Percentiles rank a stretch among this genome's conserved stretches.
Conservation (phyloP, 169 alveolate species). For the Plasmodium yoelii region DNA sequence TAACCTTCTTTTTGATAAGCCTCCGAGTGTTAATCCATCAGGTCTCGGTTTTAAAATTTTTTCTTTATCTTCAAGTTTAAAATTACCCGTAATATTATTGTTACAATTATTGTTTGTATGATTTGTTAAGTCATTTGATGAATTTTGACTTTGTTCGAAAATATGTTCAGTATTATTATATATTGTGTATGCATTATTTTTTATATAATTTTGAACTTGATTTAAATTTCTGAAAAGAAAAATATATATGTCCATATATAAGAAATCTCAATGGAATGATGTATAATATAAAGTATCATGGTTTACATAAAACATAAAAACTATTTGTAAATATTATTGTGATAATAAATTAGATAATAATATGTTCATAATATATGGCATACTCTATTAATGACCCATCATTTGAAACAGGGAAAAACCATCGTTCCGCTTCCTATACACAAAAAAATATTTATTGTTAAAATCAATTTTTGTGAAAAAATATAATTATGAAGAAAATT, state of each 20-base stretch:
- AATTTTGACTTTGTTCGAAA: constrained; percentile 10
- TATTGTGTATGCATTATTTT: constrained; percentile 7
- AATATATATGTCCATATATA: not conserved
- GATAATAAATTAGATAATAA: too few species aligned
- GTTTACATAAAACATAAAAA: too few species aligned
- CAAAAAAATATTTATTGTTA: not conserved
- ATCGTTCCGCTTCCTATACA: constrained; percentile 48
- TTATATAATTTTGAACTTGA: constrained; percentile 23
- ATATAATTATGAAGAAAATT: too few species aligned
- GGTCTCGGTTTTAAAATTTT: constrained; percentile 2
- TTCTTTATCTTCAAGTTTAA: not conserved
- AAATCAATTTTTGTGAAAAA: not conserved
- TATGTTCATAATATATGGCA: too few species aligned
- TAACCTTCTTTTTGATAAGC: constrained; percentile 63
- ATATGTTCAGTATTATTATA: constrained; percentile 18
- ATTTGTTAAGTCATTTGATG: not conserved
- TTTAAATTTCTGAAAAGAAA: constrained; percentile 23
- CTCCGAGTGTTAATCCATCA: constrained; percentile 32
- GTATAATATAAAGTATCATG: not conserved
- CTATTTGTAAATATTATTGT: too few species aligned
- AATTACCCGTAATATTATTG: not conserved
- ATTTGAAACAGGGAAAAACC: constrained; percentile 64
- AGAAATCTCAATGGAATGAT: not conserved
- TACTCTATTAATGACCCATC: constrained; percentile 41
- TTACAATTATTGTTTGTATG: not conserved